Evolutionary conservation across 441 rosid genomes (phyloP), one percentile per base, ranked within the genome.

Genomic region (Melastoma candidum): DNA sequence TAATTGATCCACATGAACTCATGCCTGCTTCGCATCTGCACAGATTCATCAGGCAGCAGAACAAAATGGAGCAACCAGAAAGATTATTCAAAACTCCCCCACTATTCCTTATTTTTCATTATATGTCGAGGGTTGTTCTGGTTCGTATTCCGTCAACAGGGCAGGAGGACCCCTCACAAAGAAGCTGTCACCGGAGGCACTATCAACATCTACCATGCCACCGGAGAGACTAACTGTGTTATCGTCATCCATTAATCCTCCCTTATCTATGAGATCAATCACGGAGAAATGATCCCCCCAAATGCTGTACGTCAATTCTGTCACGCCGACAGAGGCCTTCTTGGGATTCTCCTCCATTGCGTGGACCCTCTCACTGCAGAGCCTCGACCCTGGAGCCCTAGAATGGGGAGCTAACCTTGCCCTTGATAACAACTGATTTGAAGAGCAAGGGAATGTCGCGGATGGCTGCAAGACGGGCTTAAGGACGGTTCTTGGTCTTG

Each of bases 241-340:
- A 29, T 29, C 36, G 36, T 29, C 80, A 63, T 72, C 76, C 62
- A 65, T 74, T 48, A 70, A 70, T 29, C 36, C 7, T 29, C 36
- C 69, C 68, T 17, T 58, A 69, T 67, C 79, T 64, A 36, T 47
- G 55, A 77, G 57, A 71, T 61, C 57, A 54, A 87, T 82, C 39
- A 75, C 71, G 48, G 87, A 72, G 57, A 85, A 70, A 74, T 83
- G 98, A 67, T 85, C 82, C 32, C 95, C 98, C 98, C 98, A 92
- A 10, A 92, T 90, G 65, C 87, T 87, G 46, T 83, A 87, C 13
- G 58, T 66, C 70, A 77, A 75, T 53, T 74, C 75, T 49, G 79
- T 71, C 47, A 54, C 10, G 17, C 60, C 53, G 36, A 7, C 7
- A 29, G 36, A 29, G 3, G 36, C 3, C 36, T 29, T 29, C 36